Base-by-base conservation (phyloP, 768 basidiomycete genomes). In the Rubroboletus pulcherrimus region DNA sequence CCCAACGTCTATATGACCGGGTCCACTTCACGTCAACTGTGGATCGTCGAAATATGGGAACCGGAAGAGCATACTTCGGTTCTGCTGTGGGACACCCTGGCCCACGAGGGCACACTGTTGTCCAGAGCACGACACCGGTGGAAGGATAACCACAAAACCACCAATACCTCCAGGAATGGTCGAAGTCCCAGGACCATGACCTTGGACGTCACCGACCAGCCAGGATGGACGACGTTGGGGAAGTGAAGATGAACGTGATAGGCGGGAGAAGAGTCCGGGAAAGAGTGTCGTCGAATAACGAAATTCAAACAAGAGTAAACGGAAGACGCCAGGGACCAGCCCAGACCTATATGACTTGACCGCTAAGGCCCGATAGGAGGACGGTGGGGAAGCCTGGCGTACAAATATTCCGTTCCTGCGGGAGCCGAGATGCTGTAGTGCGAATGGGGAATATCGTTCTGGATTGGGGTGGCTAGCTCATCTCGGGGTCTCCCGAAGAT, bases 251-350 rank as follows among this genome's bases (percentile, higher is more conserved):
- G 48, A 40, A 63, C 9, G 48, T 41, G 31, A 50, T n/a, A 19
- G 12, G 31, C 31, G 35, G 14, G 35, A 26, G 43, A 48, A n/a
- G 38, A 45, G 12, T 21, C 38, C 11, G 5, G 17, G 26, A 39
- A 43, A 34, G 29, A 42, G 53, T 15, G 30, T 26, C 47, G 51
- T 26, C 35, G 11, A 24, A 33, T 38, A 47, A 45, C 15, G 34
- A 46, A 51, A 26, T 26, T 26, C 26, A 26, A 26, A 44, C 30
- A 19, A 26, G 35, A 38, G 48, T 40, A 43, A 14, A 29, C 35
- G 53, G 35, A 46, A 58, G 17, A 38, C 33, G 47, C 6, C 29
- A 49, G 43, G 59, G 52, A 49, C 59, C 62, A 55, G 67, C 64
- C 62, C 62, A 51, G 43, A 38, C 51, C 52, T 44, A 21, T 46